Percentiles rank a stretch among this genome's conserved stretches.
Conservation (phyloP, 73 alveolate species). For the Paraurostyla sp. region DNA sequence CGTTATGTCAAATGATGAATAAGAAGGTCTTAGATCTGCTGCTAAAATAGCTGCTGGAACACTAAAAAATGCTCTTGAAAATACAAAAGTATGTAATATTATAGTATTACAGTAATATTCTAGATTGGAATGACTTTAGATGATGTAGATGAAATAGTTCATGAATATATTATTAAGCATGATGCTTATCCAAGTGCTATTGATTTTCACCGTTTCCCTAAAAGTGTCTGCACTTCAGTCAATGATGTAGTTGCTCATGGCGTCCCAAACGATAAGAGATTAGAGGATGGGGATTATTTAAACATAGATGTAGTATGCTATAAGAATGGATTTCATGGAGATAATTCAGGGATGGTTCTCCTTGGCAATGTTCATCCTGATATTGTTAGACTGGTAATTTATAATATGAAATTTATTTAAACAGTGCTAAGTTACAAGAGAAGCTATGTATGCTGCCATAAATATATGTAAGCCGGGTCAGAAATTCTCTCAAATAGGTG, state of each 20-base stretch:
- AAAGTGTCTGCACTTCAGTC: constrained; percentile 93
- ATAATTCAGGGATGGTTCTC: constrained; percentile 88
- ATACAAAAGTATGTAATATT: constrained; percentile 66
- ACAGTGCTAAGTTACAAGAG: constrained; percentile 81
- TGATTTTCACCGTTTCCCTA: constrained; percentile 94
- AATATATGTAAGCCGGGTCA: constrained; percentile 92
- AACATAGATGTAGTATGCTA: constrained; percentile 93
- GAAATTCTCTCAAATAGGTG: constrained; percentile 85
- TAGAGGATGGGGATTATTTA: constrained; percentile 89
- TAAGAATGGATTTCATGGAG: constrained; percentile 94
- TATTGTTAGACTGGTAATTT: constrained; percentile 71
- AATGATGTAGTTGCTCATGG: constrained; percentile 97
- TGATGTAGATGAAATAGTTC: constrained; percentile 92
- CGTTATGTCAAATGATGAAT: constrained; percentile 67
- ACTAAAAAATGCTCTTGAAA: constrained; percentile 80
- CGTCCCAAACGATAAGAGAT: constrained; percentile 90
- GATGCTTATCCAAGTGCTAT: constrained; percentile 96
- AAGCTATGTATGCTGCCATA: constrained; percentile 85
- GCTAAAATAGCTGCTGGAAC: constrained; percentile 91
- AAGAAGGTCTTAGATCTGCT: constrained; percentile 83
- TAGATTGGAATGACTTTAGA: constrained; percentile 90
- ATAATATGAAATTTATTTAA: background rate
- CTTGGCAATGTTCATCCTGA: constrained; percentile 91
- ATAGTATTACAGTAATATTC: background rate
- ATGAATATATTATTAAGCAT: constrained; percentile 83